These are phyloP conservation scores for Claviceps sp. DNA, from an alignment of 2,329 filamentous ascomycete genomes.

Conservation along the genomic window DNA sequence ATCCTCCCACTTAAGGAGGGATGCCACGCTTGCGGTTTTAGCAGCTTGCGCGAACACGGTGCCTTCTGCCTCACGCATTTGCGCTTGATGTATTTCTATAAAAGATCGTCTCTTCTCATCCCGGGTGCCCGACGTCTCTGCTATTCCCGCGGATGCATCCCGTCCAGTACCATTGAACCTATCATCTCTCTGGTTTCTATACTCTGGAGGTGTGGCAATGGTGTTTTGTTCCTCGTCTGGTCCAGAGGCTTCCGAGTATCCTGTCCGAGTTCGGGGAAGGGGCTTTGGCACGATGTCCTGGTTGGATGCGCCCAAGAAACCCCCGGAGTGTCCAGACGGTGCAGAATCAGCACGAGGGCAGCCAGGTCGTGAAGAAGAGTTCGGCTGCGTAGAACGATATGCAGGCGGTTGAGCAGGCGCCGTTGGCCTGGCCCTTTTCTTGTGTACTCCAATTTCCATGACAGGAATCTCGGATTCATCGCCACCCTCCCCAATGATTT, in stretches of 20 bases:
- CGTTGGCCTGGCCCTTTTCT: constrained; percentile 29
- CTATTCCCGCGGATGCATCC: constrained; percentile 25
- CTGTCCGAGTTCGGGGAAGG: constrained; percentile 45
- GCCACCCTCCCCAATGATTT: constrained; percentile 81
- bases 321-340: constrained; percentile 1
- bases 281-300: constrained; percentile 39
- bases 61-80: constrained; percentile 49
- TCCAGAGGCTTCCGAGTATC: constrained; percentile 26
- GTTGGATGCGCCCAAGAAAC: constrained; percentile 9
- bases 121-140: constrained; percentile 26
- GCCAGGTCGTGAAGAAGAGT: background rate
- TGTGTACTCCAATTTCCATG: constrained; percentile 50
- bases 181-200: background rate
- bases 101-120: constrained; percentile 44
- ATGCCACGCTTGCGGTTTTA: constrained; percentile 20
- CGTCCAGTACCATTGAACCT: constrained; percentile 20
- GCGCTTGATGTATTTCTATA: constrained; percentile 43
- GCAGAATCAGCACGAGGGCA: constrained; percentile 3
- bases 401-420: constrained; percentile 12
- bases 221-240: constrained; percentile 7
- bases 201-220: background rate
- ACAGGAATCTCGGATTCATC: constrained; percentile 68
- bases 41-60: constrained; percentile 41
- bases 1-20: constrained; percentile 21
- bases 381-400: constrained; percentile 2